Evolutionary conservation across 352 stramenopile species (phyloP), one percentile per base, ranked within the genome.

Genomic region (Lagenidium giganteum): DNA sequence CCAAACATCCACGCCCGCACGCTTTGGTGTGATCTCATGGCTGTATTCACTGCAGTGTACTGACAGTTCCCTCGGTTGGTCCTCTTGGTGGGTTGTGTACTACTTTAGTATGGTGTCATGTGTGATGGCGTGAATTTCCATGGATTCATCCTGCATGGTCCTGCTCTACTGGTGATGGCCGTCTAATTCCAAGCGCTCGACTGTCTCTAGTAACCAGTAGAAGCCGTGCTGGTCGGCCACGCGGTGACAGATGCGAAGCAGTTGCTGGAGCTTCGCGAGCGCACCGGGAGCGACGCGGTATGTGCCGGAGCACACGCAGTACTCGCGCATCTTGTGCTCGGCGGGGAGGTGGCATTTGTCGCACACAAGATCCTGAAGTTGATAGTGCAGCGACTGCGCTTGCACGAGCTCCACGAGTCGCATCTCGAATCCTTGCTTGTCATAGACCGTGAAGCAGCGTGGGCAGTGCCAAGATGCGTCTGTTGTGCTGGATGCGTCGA

Each of bases 321-420:
- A 87, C 36, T 80, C 57, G 8, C 64, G 65, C 64, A 96, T 75
- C 43, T 84, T 84, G 60, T 84, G 56, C 47, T 89, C 79, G 22
- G 64, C 70, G 5, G 86, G 78, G 5, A 93, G 61, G 8, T 52
- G 52, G 41, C 85, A 96, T 47, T 94, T 95, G 30, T 42, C 27
- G 61, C 86, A 96, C 30, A 81, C 71, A 17, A 95, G 37, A 46
- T 96, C 86, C 57, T 98, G 93, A 21, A 98, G 64, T 57, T 98
- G 92, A 54, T 96, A 98, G 27, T 90, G 82, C 28, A 96, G 67
- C 13, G 87, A 89, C 42, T 84, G 71, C 25, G 71, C 67, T 28
- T 97, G 69, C 11, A 95, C 67, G 47, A 96, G 78, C 44, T 96
- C 84, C 7, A 98, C 85, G 4, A 98, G 81, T 23, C 84, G 79